phyloP scores from a whole-genome alignment of 2,329 filamentous ascomycete genomes.

The Dothideomycetidae sp. region DNA sequence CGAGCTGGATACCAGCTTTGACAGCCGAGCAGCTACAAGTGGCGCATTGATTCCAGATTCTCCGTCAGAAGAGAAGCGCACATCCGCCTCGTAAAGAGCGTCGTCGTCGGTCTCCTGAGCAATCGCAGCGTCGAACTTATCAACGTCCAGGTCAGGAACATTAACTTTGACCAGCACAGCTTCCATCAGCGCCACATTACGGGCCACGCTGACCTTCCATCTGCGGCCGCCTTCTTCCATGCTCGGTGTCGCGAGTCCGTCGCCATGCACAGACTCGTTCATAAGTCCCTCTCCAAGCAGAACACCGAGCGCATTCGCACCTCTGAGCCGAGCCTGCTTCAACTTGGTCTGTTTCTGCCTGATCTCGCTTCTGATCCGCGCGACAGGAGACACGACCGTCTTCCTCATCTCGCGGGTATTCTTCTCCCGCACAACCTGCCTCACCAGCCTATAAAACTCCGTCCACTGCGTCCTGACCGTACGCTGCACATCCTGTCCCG shows the following conservation, averaged over 20 bases:
- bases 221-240: slow-evolving; percentile 26
- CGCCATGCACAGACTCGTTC: slow-evolving; percentile 29
- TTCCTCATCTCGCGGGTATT: slow-evolving; percentile 57
- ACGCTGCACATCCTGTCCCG: slow-evolving; percentile 19
- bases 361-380: slow-evolving; percentile 59
- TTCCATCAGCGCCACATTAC: slow-evolving; percentile 74
- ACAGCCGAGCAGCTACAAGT: slow-evolving; percentile 51
- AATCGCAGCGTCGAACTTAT: slow-evolving; percentile 42
- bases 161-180: slow-evolving; percentile 63
- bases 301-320: slow-evolving; percentile 73
- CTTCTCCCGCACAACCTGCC: slow-evolving; percentile 57
- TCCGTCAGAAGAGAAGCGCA: slow-evolving; percentile 22
- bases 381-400: slow-evolving; percentile 63
- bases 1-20: slow-evolving; percentile 52
- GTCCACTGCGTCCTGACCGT: slow-evolving; percentile 19
- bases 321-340: slow-evolving; percentile 60
- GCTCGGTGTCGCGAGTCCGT: slow-evolving; percentile 18
- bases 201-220: slow-evolving; percentile 64
- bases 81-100: slow-evolving; percentile 30
- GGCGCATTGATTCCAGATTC: slow-evolving; percentile 26
- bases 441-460: slow-evolving; percentile 65
- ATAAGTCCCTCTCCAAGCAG: slow-evolving; percentile 74
- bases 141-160: slow-evolving; percentile 40
- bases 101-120: slow-evolving; percentile 42
- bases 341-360: slow-evolving; percentile 58